These are phyloP conservation scores for Arthrobotrys megalospora DNA, from an alignment of 2,329 filamentous ascomycete genomes.

Conservation along the genomic window DNA sequence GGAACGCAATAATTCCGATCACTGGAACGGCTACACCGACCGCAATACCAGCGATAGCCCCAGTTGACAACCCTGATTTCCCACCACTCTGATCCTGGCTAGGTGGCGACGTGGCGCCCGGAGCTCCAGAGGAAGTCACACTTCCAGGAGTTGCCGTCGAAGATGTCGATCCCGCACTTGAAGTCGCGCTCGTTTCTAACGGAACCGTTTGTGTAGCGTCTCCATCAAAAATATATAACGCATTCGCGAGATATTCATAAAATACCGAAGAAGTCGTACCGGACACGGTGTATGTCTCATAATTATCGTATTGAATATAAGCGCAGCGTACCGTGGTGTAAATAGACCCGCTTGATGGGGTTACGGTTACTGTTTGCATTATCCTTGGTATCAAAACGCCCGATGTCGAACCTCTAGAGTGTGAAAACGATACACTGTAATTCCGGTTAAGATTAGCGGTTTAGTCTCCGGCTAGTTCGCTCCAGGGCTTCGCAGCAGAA, in stretches of 20 bases:
- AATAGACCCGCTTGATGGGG: background rate
- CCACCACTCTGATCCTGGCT: background rate
- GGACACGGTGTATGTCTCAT: background rate
- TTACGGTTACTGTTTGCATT: slow-evolving; percentile 16
- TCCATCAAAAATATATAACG: slow-evolving; percentile 26
- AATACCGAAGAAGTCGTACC: background rate
- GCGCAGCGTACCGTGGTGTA: slow-evolving; percentile 7
- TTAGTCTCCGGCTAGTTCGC: background rate
- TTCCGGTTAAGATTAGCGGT: background rate
- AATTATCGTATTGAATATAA: slow-evolving; percentile 10
- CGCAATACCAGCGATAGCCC: slow-evolving; percentile 32
- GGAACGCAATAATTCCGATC: background rate
- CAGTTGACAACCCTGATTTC: slow-evolving; percentile 25
- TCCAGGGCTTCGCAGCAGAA: too few relatives aligned
- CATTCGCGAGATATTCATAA: slow-evolving; percentile 11
- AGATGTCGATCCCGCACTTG: background rate
- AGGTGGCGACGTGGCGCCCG: background rate
- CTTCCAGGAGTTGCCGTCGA: slow-evolving; percentile 8
- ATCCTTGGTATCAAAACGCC: background rate
- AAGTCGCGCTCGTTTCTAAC: background rate
- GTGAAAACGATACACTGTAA: background rate
- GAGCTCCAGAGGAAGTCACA: background rate
- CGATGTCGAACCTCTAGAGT: background rate
- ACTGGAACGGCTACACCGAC: slow-evolving; percentile 28
- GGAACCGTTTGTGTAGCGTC: background rate